These are phyloP conservation scores for Monosporascus cannonballus DNA, from an alignment of 2,329 filamentous ascomycete genomes.

Conservation along the genomic window DNA sequence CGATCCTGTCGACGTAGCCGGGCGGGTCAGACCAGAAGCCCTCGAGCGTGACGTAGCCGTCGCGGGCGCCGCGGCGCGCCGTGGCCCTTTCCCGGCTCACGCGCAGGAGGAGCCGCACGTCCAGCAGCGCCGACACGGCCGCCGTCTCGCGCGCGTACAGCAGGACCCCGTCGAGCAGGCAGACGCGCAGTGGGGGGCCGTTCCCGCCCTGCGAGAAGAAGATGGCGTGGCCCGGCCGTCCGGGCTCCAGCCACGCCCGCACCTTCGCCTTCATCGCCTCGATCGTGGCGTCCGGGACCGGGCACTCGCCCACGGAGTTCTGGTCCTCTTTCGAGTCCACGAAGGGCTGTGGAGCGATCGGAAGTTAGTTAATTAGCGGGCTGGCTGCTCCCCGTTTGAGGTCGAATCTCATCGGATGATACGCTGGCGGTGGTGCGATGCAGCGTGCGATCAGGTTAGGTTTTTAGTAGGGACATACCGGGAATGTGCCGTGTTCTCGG, in stretches of 20 bases:
- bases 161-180: constrained; percentile 83
- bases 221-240: constrained; percentile 35
- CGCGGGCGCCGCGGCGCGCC: constrained; percentile 58
- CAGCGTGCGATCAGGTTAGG: constrained; percentile 17
- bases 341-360: constrained; percentile 32
- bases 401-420: too few relatives aligned
- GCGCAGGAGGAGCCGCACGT: constrained; percentile 73
- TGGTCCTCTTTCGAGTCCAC: constrained; percentile 55
- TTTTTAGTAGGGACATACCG: constrained; percentile 39
- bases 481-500: constrained; percentile 58
- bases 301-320: constrained; percentile 52
- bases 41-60: constrained; percentile 74
- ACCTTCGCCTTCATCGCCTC: constrained; percentile 41
- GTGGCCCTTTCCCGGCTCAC: constrained; percentile 61
- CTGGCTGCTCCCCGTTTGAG: too few relatives aligned
- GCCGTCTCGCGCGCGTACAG: constrained; percentile 59
- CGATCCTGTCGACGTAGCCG: constrained; percentile 87
- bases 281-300: constrained; percentile 43
- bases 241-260: constrained; percentile 36
- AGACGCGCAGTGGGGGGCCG: constrained; percentile 41
- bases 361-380: constrained; percentile 12
- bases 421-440: constrained; percentile 1
- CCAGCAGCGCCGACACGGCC: constrained; percentile 45
- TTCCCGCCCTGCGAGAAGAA: constrained; percentile 2
- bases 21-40: constrained; percentile 96